Percentiles rank a stretch among this genome's conserved stretches.
Conservation (phyloP, 1,284 basidiomycete species). For the Xerocomus minutiporus region DNA sequence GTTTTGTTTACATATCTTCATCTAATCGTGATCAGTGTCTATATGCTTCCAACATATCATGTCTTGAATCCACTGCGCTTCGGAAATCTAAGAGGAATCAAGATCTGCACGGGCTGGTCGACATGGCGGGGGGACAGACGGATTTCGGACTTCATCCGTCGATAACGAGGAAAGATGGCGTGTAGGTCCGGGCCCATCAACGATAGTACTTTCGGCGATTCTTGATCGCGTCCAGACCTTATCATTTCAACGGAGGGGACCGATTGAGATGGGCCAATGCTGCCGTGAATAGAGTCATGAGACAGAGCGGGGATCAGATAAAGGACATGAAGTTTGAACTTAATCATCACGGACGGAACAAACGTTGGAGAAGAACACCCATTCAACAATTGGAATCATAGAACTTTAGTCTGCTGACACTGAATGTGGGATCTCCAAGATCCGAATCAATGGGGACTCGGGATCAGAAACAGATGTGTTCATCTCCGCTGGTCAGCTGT, state of each 20-base stretch:
- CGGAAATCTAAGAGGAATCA: background rate
- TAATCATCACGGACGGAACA: background rate
- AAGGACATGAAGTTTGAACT: background rate
- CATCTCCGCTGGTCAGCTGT: conserved; percentile 2
- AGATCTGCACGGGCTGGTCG: background rate
- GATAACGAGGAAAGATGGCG: no score
- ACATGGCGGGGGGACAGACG: background rate
- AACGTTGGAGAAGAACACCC: background rate
- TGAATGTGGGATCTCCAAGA: background rate
- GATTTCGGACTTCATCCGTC: no score
- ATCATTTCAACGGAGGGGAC: no score
- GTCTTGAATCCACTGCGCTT: background rate
- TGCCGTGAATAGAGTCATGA: background rate
- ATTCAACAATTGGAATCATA: background rate
- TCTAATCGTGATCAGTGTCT: conserved; percentile 12
- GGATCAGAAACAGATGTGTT: background rate
- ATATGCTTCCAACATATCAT: conserved; percentile 4
- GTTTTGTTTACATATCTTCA: conserved; percentile 23
- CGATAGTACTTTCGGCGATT: no score
- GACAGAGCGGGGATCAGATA: background rate
- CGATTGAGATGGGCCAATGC: no score
- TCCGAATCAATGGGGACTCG: background rate
- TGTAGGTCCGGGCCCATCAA: no score
- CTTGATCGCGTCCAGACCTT: no score
- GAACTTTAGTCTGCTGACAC: background rate